These are phyloP conservation scores for Nitzschia sp. DNA, from an alignment of 108 stramenopile genomes.

Conservation along the genomic window DNA sequence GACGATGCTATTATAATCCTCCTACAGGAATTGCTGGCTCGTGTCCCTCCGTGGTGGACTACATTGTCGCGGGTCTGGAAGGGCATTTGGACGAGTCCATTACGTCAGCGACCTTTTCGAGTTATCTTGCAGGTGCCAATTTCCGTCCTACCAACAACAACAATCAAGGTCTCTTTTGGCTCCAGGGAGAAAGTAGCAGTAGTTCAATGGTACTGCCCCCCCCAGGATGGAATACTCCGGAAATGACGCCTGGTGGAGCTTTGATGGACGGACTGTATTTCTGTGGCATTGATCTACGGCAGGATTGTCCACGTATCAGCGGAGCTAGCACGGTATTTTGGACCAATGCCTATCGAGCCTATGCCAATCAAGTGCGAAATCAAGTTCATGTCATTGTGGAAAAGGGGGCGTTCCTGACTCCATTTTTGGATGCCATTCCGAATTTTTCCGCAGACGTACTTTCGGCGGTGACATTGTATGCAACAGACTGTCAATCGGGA, in stretches of 20 bases:
- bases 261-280: constrained; percentile 4
- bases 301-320: constrained; percentile 2
- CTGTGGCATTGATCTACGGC: background rate
- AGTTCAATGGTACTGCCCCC: background rate
- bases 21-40: background rate
- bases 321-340: constrained; percentile 3
- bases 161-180: constrained; percentile 2
- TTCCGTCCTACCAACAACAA: background rate
- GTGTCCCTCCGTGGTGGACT: constrained; percentile 1
- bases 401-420: background rate
- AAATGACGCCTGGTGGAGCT: constrained; percentile 12
- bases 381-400: constrained; percentile 1
- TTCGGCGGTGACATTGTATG: background rate
- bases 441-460: background rate
- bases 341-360: background rate
- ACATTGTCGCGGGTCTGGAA: background rate
- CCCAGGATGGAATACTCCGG: background rate
- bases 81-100: background rate
- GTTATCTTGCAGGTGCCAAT: background rate
- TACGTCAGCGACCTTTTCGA: background rate
- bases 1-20: constrained; percentile 5
- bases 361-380: background rate
- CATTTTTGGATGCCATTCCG: background rate
- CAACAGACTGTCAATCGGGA: background rate
- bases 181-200: background rate